A percentile compares a stretch with the other conserved stretches of the same genome.
phyloP scores from a whole-genome alignment of 495 filamentous ascomycete species.

The Friedmanniomyces simplex region DNA sequence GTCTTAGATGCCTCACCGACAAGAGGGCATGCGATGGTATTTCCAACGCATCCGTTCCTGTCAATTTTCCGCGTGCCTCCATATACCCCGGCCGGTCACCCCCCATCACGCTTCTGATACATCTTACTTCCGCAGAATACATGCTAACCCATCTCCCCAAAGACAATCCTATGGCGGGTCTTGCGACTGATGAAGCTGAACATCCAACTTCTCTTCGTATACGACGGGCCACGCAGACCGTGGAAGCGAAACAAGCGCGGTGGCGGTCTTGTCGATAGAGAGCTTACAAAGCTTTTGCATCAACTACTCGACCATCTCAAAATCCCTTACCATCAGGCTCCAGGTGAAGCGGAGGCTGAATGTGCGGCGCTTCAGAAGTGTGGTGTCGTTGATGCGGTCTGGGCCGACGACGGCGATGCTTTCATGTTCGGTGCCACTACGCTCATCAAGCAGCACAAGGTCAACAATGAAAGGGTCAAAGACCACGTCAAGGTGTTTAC shows the following conservation, averaged over 20 bases:
- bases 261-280: constrained; percentile 15
- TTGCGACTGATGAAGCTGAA: constrained; percentile 20
- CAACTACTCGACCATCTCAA: constrained; percentile 14
- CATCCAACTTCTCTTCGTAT: constrained; percentile 26
- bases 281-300: constrained; percentile 12
- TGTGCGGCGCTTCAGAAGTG: constrained; percentile 21
- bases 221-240: constrained; percentile 21
- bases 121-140: too few relatives aligned
- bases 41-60: too few relatives aligned
- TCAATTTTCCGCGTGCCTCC: too few relatives aligned
- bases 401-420: constrained; percentile 22
- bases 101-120: too few relatives aligned
- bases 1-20: too few relatives aligned
- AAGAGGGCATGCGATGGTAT: too few relatives aligned
- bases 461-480: constrained; percentile 14
- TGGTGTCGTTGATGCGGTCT: constrained; percentile 27
- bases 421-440: constrained; percentile 25
- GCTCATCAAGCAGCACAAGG: constrained; percentile 21
- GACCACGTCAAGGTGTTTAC: constrained; percentile 15
- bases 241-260: constrained; percentile 18
- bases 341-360: constrained; percentile 27
- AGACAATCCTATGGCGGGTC: constrained; percentile 23
- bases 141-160: too few relatives aligned
- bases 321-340: constrained; percentile 21
- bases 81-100: too few relatives aligned